Evolutionary conservation across 163 green algal species (phyloP), one percentile per base, ranked within the genome.

Genomic region (Chlorella variabilis): DNA sequence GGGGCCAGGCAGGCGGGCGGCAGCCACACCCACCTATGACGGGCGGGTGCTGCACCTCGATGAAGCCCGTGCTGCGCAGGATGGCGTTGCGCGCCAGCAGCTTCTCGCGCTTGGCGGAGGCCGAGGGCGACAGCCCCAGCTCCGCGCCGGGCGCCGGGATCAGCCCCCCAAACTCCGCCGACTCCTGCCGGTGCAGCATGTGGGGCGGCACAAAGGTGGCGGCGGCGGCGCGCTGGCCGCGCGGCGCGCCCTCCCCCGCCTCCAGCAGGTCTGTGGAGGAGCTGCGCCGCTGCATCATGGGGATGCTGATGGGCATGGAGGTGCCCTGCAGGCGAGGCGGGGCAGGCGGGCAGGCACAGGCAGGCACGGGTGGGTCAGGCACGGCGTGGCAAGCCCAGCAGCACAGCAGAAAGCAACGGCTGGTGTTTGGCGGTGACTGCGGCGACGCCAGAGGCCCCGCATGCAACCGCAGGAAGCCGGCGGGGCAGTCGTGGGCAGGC

Each of bases 241-340:
- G 20, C 17, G 11, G 34, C 9, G 48, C 59, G 21, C 8, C 75
- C 33, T 65, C 34, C 18, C n/a, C 54, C 17, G 39, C 51, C 1
- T 18, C 45, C 6, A 31, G 9, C 20, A 49, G 63, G 17, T 67
- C 62, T 18, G 21, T 23, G 20, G 58, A 71, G 2, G 58, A 39
- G n/a, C 34, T 39, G 41, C 80, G 70, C 6, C 80, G 79, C 65
- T 84, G 84, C 74, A 86, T 81, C 41, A 81, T 74, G 31, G 84
- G 84, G 48, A 89, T 89, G 59, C 77, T 67, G 45, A 89, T 89
- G 31, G 84, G 84, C 80, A 86, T 86, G 13, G 80, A 86, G 4
- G 84, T 89, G 36, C 80, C 84, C 70, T 78, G 73, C 59, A 62
- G 34, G n/a, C 21, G 25, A 18, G 36, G 29, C 78, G 56, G 45